Evolutionary conservation across 2,329 filamentous ascomycete species (phyloP).

Genomic region (Penicillium fuscoglaucum): DNA sequence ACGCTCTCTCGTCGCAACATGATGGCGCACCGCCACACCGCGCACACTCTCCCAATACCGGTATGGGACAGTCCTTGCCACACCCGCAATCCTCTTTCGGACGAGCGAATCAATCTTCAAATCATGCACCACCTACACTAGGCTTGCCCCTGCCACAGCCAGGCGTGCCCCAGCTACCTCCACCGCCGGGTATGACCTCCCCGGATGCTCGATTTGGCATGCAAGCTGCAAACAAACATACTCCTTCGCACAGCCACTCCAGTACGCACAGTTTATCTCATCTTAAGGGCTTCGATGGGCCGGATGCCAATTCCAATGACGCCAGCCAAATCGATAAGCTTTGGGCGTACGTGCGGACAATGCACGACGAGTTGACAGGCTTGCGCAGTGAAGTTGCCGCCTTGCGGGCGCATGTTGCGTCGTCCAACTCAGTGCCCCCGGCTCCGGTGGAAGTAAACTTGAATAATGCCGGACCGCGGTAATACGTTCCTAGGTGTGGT

Average conservation of each 20-base stretch:
- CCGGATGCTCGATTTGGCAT: slow-evolving; percentile 47
- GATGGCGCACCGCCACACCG: slow-evolving; percentile 43
- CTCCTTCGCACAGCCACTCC: slow-evolving; percentile 36
- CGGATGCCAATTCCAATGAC: slow-evolving; percentile 28
- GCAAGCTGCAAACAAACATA: slow-evolving; percentile 41
- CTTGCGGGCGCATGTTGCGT: slow-evolving; percentile 43
- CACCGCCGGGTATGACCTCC: slow-evolving; percentile 44
- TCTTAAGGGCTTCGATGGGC: slow-evolving; percentile 29
- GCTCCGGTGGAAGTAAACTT: slow-evolving; percentile 21
- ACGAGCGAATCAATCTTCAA: slow-evolving; percentile 28
- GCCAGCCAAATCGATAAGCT: slow-evolving; percentile 36
- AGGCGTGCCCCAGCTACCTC: slow-evolving; percentile 46
- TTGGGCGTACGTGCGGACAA: slow-evolving; percentile 46
- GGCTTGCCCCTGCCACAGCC: slow-evolving; percentile 41
- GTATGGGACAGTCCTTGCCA: slow-evolving; percentile 42
- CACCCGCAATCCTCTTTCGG: slow-evolving; percentile 38
- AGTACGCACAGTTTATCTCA: slow-evolving; percentile 35
- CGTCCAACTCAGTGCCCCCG: slow-evolving; percentile 25
- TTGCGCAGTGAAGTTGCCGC: slow-evolving; percentile 45
- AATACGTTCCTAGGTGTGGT: neutral
- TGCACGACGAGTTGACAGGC: slow-evolving; percentile 44
- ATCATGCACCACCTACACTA: slow-evolving; percentile 28
- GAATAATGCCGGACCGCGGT: slow-evolving; percentile 18
- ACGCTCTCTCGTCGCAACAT: slow-evolving; percentile 42
- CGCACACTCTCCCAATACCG: slow-evolving; percentile 45